Evolutionary conservation across 176 grass and related monocot genomes (phyloP).

Genomic region (Rhynchospora tenuis): DNA sequence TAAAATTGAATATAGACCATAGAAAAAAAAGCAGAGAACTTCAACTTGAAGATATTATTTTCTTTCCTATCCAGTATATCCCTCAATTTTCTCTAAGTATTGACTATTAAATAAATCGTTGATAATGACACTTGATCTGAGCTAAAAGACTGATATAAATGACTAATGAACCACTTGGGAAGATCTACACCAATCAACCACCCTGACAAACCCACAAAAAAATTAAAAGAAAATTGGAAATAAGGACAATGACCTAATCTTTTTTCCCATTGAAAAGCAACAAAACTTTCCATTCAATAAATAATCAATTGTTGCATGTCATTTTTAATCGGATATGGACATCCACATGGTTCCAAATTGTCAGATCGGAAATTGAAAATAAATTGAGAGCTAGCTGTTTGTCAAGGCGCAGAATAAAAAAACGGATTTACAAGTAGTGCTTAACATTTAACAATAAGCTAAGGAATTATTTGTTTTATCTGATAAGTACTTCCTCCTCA

Average conservation of each 20-base stretch:
- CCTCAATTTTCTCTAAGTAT: background rate
- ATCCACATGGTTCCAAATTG: constrained; percentile 6
- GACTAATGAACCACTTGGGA: background rate
- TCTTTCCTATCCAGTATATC: background rate
- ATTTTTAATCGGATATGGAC: background rate
- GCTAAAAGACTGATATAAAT: background rate
- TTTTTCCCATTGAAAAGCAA: constrained; percentile 1
- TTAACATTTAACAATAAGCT: background rate
- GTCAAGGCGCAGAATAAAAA: background rate
- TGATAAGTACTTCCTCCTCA: too few relatives aligned
- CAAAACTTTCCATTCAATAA: constrained; percentile 1
- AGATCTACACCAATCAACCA: background rate
- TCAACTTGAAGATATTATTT: background rate
- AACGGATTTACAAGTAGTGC: background rate
- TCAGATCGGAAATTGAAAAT: background rate
- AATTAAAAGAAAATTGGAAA: background rate
- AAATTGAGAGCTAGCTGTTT: background rate
- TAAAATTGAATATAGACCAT: background rate
- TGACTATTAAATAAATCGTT: background rate
- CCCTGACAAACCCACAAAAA: background rate
- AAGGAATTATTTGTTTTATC: background rate
- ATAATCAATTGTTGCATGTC: constrained; percentile 5
- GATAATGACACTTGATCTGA: constrained; percentile 8
- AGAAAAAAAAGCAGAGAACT: background rate
- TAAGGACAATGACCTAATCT: constrained; percentile 7